Conservation (phyloP, 73 alveolate species). For the Paramecium sexaurelia region DNA sequence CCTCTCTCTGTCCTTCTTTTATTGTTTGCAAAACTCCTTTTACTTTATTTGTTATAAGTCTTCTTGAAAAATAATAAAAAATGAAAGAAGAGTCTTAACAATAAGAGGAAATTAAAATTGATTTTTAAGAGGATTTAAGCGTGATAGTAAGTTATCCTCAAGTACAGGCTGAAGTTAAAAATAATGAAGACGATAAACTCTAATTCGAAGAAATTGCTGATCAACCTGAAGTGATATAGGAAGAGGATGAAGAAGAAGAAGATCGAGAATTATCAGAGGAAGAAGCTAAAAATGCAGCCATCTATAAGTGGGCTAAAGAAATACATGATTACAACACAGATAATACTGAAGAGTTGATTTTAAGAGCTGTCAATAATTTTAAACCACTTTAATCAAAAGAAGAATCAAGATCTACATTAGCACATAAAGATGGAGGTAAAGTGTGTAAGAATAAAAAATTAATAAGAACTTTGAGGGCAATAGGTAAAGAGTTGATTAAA, state of each 20-base stretch:
- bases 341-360: conserved; percentile 30
- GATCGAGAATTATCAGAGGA: conserved; percentile 39
- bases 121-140: not conserved
- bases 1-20: conserved; percentile 1
- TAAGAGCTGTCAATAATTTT: not conserved
- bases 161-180: conserved; percentile 6
- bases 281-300: conserved; percentile 47
- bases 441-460: conserved; percentile 62
- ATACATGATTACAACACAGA: conserved; percentile 8
- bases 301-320: conserved; percentile 28
- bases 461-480: conserved; percentile 67
- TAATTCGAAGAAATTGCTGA: not conserved
- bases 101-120: not conserved
- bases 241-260: conserved; percentile 39
- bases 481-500: conserved; percentile 82
- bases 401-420: conserved; percentile 45
- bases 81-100: not conserved
- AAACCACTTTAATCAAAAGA: conserved; percentile 62
- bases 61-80: not conserved
- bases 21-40: conserved; percentile 1
- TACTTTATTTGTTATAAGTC: conserved; percentile 1
- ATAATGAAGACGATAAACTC: not conserved
- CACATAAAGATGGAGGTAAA: conserved; percentile 65
- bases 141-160: conserved; percentile 25
- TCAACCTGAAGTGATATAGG: conserved; percentile 7